A percentile compares a stretch with the other conserved stretches of the same genome.
These are phyloP conservation scores for Boechera retrofracta DNA, from an alignment of 345 rosid species.

Conservation along the genomic window DNA sequence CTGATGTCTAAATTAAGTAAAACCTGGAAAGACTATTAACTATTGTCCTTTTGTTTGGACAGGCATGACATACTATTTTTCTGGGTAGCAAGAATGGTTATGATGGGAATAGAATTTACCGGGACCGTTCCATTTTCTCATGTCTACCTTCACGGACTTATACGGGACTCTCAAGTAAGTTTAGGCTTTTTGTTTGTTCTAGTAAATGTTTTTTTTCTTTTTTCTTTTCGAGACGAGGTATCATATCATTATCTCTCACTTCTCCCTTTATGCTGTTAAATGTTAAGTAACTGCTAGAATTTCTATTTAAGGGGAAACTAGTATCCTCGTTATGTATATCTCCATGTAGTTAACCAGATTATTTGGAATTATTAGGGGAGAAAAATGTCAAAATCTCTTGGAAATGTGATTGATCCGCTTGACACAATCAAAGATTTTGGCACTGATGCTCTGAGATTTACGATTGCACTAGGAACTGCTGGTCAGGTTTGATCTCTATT, in stretches of 20 bases:
- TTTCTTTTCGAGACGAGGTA: neutral
- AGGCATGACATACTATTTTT: conserved; percentile 99
- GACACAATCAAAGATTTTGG: conserved; percentile 95
- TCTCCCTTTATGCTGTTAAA: conserved; percentile 8
- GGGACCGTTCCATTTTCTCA: conserved; percentile 90
- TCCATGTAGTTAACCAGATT: conserved; percentile 16
- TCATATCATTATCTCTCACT: conserved; percentile 2
- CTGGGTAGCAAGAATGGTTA: conserved; percentile 99
- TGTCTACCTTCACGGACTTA: conserved; percentile 95
- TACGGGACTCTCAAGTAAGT: conserved; percentile 85
- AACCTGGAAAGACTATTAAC: conserved; percentile 21
- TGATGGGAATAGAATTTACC: conserved; percentile 99
- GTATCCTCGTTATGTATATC: conserved; percentile 23
- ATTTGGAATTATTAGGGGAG: conserved; percentile 67
- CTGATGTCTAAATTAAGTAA: conserved; percentile 8
- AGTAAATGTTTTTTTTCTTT: neutral
- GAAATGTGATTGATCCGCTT: conserved; percentile 92
- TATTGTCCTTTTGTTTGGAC: conserved; percentile 50
- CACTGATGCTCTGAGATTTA: conserved; percentile 91
- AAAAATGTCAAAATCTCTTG: conserved; percentile 94
- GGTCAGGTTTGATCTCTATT: conserved; percentile 77
- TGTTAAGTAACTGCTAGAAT: conserved; percentile 1
- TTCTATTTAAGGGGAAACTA: neutral
- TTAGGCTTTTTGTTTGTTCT: conserved; percentile 23
- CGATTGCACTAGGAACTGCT: conserved; percentile 94